Evolutionary conservation across 176 grass and related monocot genomes (phyloP), one percentile per base, ranked within the genome.

Genomic region (Rhynchospora tenuis): DNA sequence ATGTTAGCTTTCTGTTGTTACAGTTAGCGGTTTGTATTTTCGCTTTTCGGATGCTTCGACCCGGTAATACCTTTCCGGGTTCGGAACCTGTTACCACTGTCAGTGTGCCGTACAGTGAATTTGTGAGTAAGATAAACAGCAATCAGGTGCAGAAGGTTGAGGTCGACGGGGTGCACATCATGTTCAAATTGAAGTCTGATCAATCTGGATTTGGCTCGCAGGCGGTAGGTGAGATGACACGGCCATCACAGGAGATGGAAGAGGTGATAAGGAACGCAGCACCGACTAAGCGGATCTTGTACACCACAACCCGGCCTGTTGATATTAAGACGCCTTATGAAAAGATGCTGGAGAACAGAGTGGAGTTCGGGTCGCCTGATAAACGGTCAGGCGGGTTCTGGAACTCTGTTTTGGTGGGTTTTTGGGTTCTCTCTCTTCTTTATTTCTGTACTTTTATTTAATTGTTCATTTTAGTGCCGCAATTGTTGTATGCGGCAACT

Each of bases 301-400:
- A 93, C 84, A 99, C 86, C 0, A 99, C 97, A 0, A 99, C 93
- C 13, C 81, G 97, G 3, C 97, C 97, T 4, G 65, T 84, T 59
- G 97, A 99, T 87, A 99, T 99, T 44, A 99, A 93, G 81, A 92
- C 97, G 12, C 97, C 97, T 10, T 99, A 99, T 11, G 97, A 99
- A 82, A 99, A 99, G 89, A 99, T 99, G 97, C 83, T 95, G 58
- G 97, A 96, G 47, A 99, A 99, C 44, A 91, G 70, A 45, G 97
- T 99, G 45, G 97, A 99, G 71, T 99, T 99, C 80, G 97, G 97
- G 2, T 99, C 97, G 0, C 97, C 97, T 1, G 97, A 99, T 63
- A 99, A 86, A 82, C 89, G 89, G 81, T 92, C 93, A 0, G 91
- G 93, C 2, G 93, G 97, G 59, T 92, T 99, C 86, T 88, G 92